These are phyloP conservation scores for Paratrypanosoma confusum DNA, from an alignment of 208 protist genomes.

Conservation along the genomic window DNA sequence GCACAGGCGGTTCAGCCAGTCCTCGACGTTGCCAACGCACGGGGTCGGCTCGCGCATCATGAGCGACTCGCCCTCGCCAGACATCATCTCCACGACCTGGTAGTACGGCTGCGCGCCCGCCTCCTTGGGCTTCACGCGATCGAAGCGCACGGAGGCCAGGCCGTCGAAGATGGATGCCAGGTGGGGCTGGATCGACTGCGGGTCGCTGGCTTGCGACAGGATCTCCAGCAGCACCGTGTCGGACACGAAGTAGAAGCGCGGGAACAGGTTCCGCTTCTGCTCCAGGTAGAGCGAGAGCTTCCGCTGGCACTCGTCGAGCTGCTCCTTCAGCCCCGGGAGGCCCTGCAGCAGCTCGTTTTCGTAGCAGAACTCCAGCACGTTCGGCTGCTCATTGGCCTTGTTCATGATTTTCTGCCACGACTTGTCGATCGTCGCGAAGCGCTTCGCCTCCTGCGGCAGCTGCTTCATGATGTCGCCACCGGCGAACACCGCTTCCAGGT, in stretches of 20 bases:
- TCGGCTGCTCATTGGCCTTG: constrained; percentile 91
- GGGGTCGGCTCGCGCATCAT: constrained; percentile 80
- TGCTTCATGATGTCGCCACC: constrained; percentile 96
- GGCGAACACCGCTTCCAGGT: constrained; percentile 95
- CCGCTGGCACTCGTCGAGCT: constrained; percentile 97
- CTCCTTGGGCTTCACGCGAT: constrained; percentile 86
- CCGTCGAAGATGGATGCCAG: constrained; percentile 92
- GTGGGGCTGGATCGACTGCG: constrained; percentile 90
- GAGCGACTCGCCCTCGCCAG: constrained; percentile 82
- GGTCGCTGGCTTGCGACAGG: constrained; percentile 92
- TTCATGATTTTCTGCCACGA: constrained; percentile 96
- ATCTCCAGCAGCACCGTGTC: constrained; percentile 96
- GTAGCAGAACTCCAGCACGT: constrained; percentile 94
- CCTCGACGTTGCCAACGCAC: constrained; percentile 90
- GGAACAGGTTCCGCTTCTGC: constrained; percentile 95
- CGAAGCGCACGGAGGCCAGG: constrained; percentile 84
- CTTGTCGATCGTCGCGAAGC: constrained; percentile 95
- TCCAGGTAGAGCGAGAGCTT: constrained; percentile 97
- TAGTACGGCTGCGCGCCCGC: constrained; percentile 81
- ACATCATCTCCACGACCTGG: constrained; percentile 87
- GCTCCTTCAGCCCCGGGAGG: constrained; percentile 91
- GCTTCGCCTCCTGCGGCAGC: constrained; percentile 94
- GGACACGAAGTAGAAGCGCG: constrained; percentile 98
- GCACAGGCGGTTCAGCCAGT: constrained; percentile 90
- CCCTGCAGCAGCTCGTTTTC: constrained; percentile 93